These are phyloP conservation scores for Exophiala alcalophila DNA, from an alignment of 2,329 filamentous ascomycete genomes.

Conservation along the genomic window DNA sequence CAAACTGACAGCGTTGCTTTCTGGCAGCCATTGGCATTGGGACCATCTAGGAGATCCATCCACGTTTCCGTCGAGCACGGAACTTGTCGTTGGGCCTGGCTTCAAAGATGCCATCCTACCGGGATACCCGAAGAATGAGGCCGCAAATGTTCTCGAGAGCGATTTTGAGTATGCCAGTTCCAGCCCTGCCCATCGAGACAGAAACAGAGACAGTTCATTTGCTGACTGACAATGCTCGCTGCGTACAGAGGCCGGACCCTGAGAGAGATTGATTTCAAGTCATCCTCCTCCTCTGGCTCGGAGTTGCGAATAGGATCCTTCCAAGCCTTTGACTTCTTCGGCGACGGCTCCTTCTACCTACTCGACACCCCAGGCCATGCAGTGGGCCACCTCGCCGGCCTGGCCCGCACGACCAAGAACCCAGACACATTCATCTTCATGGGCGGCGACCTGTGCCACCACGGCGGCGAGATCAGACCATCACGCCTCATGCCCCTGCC, in stretches of 20 bases:
- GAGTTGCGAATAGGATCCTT: constrained; percentile 35
- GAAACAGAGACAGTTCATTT: background rate
- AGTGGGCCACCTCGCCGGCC: constrained; percentile 49
- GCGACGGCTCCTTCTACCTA: constrained; percentile 39
- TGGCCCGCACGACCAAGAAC: constrained; percentile 43
- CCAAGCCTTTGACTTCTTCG: constrained; percentile 41
- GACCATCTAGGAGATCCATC: constrained; percentile 39
- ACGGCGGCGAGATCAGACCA: constrained; percentile 29
- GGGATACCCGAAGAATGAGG: constrained; percentile 44
- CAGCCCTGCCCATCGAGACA: background rate
- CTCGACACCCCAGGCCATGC: constrained; percentile 47
- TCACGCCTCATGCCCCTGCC: background rate
- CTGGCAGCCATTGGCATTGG: constrained; percentile 20
- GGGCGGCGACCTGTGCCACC: constrained; percentile 32
- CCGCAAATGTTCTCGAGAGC: constrained; percentile 36
- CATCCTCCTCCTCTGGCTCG: no score
- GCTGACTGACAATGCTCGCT: background rate
- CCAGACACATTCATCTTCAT: constrained; percentile 42
- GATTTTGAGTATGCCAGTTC: constrained; percentile 33
- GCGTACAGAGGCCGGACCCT: constrained; percentile 36
- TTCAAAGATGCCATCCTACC: constrained; percentile 48
- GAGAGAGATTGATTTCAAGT: constrained; percentile 24
- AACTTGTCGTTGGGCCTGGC: constrained; percentile 53
- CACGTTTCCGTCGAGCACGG: constrained; percentile 45
- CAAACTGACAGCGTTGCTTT: constrained; percentile 13